Base-by-base conservation (phyloP, 164 flowering plant species). In the Macadamia integrifolia region DNA sequence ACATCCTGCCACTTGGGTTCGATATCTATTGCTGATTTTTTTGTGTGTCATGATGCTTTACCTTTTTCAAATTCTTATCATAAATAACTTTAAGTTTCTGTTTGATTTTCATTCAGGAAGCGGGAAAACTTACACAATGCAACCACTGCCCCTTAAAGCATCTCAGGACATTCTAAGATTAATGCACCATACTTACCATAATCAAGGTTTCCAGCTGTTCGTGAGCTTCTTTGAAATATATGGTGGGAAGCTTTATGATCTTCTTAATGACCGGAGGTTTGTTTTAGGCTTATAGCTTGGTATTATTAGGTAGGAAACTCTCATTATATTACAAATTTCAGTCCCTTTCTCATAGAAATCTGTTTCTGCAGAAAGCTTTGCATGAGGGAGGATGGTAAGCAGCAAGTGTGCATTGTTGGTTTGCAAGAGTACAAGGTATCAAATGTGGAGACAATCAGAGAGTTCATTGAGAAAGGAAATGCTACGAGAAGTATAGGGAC, bases 341-440 rank as follows among this genome's bases (percentile, higher is more conserved):
- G 61, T 65, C 64, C 14, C 57, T 43, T 63, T 62, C 57, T 14
- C 32, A 49, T 55, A 42, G 48, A 56, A 3, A 61, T 58, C 11
- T 46, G 9, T 15, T 65, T 71, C 18, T 74, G 69, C 81, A 92
- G 98, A 71, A 88, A 87, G 72, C 88, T 92, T 61, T 89, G 84
- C 85, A 92, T 93, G 96, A 86, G 98, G 72, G 98, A 93, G 79
- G 98, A 93, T 77, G 97, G 98, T n/a, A 89, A 84, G 59, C 89
- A 93, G 68, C 96, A 93, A 72, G 98, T 91, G 0, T 91, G 97
- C 80, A 93, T 93, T 65, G 98, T 93, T 53, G 98, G 98, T 28
- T 72, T 93, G 82, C 92, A 87, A 81, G 98, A 93, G 70, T 84
- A 79, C 78, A 79, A 72, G 70, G 97, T 93, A 1, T 83, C 88